Percentiles rank a stretch among this genome's conserved stretches.
These are phyloP conservation scores for Vaccinium vitisidaea DNA, from an alignment of 148 eudicot species.

Conservation along the genomic window DNA sequence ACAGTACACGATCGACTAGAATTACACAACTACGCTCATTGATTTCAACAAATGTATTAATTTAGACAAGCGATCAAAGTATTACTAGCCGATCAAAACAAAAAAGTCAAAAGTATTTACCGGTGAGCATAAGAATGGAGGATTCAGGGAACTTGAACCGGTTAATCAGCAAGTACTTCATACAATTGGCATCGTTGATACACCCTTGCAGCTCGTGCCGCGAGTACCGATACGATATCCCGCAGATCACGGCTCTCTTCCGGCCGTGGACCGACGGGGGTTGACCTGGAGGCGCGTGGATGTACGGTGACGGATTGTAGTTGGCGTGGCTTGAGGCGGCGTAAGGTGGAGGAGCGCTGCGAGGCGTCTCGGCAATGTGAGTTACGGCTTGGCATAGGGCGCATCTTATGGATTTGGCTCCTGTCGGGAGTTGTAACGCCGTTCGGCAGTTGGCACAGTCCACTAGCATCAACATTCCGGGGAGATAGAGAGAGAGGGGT, in stretches of 20 bases:
- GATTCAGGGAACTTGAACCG: slow-evolving; percentile 44
- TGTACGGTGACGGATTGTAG: slow-evolving; percentile 29
- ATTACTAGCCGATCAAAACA: too few relatives aligned
- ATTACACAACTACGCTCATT: not conserved
- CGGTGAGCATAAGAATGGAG: slow-evolving; percentile 46
- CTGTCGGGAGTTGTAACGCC: slow-evolving; percentile 30
- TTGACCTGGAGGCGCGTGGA: slow-evolving; percentile 28
- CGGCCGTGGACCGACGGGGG: slow-evolving; percentile 28
- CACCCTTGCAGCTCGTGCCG: slow-evolving; percentile 36
- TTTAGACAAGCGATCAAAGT: not conserved
- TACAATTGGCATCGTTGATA: slow-evolving; percentile 35
- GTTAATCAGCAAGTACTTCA: slow-evolving; percentile 28
- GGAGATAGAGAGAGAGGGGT: not conserved
- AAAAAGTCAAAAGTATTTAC: slow-evolving; percentile 13
- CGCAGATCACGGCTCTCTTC: slow-evolving; percentile 33
- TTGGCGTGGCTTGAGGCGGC: not conserved
- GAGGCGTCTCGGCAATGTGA: slow-evolving; percentile 25
- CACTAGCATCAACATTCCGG: slow-evolving; percentile 30
- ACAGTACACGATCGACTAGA: not conserved
- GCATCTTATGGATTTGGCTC: slow-evolving; percentile 35
- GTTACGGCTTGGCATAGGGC: slow-evolving; percentile 39
- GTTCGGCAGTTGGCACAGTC: slow-evolving; percentile 40
- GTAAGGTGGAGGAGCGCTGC: not conserved
- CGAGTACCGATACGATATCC: slow-evolving; percentile 28
- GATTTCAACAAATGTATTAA: not conserved